Evolutionary conservation across 2,329 filamentous ascomycete species (phyloP), one percentile per base, ranked within the genome.

Genomic region (Shiraia bambusicola): DNA sequence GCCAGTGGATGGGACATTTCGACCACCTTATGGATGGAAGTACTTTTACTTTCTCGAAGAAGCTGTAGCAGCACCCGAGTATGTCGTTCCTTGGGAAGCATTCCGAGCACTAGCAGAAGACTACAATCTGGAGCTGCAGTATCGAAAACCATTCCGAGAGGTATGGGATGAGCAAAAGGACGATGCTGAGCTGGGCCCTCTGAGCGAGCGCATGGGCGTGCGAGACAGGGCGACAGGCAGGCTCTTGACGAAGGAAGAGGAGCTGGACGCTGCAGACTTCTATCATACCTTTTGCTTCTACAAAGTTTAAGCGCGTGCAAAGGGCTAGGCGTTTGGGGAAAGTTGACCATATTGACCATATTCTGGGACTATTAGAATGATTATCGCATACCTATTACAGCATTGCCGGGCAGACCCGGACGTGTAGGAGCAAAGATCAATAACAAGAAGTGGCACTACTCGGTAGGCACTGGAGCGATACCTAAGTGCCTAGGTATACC

Each of bases 241-340:
- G 12, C 71, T 96, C 52, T 67, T 87, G 33, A 88, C 96, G 36
- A 86, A 81, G 1, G 78, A 86, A 10, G 87, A 95, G 65, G 93
- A 98, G 74, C 86, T 94, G 79, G 91, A 97, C 68, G 93, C 93
- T 6, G 58, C 59, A 61, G 76, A 75, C 58, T 95, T 97, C 63
- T 97, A 97, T 63, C 81, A 94, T 58, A 91, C 88, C 1, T 97
- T 97, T 63, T 95, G 90, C 72, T 97, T 97, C 70, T 95, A 96
- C 72, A 95, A 96, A 75, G 88, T 94, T 32, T 93, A 63, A 26
- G 14, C n/a, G 11, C 6, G n/a, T 17, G 12, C 19, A 24, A 16
- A 4, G 11, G 12, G 13, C n/a, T 33, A 11, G 22, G 24, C 28
- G 28, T 10, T n/a, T 13, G 28, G 8, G 14, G 15, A 12, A 16